Conservation (phyloP, 352 stramenopile genomes). For the Globisporangium lucens region DNA sequence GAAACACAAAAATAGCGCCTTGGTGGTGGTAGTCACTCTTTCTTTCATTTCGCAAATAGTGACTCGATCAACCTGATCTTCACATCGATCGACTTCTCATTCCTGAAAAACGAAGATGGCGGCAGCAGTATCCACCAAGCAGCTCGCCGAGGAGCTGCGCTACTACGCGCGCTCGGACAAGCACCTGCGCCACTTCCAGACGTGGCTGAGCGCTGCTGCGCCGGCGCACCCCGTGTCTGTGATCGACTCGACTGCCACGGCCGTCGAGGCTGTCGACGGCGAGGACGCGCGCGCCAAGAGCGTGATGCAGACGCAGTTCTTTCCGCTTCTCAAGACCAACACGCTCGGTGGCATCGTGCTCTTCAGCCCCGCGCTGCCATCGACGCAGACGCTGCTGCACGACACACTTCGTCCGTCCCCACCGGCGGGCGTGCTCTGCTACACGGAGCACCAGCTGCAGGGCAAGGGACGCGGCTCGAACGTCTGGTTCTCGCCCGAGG, state of each 20-base stretch:
- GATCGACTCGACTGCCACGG: constrained; percentile 4
- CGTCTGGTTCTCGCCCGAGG: constrained; percentile 84
- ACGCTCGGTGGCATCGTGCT: constrained; percentile 69
- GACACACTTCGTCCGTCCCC: constrained; percentile 62
- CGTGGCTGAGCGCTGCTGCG: constrained; percentile 43
- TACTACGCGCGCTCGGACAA: constrained; percentile 75
- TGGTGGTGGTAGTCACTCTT: not conserved
- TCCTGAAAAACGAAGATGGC: not conserved
- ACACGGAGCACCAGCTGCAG: constrained; percentile 72
- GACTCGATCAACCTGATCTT: not conserved
- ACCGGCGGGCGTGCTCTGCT: constrained; percentile 71
- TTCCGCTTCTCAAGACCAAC: constrained; percentile 59
- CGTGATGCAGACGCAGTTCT: constrained; percentile 23
- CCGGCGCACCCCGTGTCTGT: constrained; percentile 22
- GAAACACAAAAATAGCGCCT: constrained; percentile 6
- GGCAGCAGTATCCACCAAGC: constrained; percentile 21
- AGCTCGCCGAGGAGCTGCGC: constrained; percentile 66
- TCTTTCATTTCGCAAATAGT: not conserved
- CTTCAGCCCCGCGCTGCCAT: constrained; percentile 62
- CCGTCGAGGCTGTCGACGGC: constrained; percentile 12
- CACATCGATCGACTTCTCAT: not conserved
- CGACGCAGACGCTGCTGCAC: constrained; percentile 84
- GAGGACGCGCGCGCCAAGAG: constrained; percentile 35
- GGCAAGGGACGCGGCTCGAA: constrained; percentile 84
- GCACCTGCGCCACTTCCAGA: constrained; percentile 63